Base-by-base conservation (phyloP, 495 filamentous ascomycete genomes). In the Xylona heveae region DNA sequence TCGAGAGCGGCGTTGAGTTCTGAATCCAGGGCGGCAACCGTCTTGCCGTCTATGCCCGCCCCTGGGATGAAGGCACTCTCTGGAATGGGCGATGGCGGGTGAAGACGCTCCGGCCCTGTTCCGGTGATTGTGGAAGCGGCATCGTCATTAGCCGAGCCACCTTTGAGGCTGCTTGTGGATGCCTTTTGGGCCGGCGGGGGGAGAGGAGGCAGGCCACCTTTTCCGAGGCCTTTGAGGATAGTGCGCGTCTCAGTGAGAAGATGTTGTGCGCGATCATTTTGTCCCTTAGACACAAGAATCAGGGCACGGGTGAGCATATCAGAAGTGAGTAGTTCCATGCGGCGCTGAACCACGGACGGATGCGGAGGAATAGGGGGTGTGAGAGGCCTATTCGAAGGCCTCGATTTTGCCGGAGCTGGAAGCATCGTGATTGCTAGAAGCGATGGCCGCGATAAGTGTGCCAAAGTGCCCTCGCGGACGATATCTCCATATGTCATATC, bases 371-470 rank as follows among this genome's bases (percentile, higher is more conserved):
- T 95, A 6, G 83, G 79, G 16, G 84, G 83, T 24, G 80, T 74
- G 35, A 44, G 35, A 16, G 68, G 72, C 47, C 59, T 66, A 34
- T 68, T 68, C 35, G 60, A 58, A 6, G 38, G 40, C 48, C 73
- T 80, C 42, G 58, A 50, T 29, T 58, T 68, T 4, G 66, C 57
- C 16, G 61, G 57, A 1, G 78, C 63, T 3, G 88, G 88, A n/a
- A 99, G 64, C 78, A 99, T 93, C 13, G 88, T 95, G 40, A 99
- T 99, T 20, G 88, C 81, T n/a, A 99, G 62, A 1, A 99, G 67
- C 4, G 83, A 90, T 3, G 83, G 83, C 16, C 88, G 71, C 5
- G 84, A 77, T 10, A 80, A 68, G 45, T 95, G 88, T 27, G 78
- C 77, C 16, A 88, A 59, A 24, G 80, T 75, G 24, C 85, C 83